Evolutionary conservation across 2,329 filamentous ascomycete genomes (phyloP), one percentile per base, ranked within the genome.

Genomic region (Myrmaecium sp.): DNA sequence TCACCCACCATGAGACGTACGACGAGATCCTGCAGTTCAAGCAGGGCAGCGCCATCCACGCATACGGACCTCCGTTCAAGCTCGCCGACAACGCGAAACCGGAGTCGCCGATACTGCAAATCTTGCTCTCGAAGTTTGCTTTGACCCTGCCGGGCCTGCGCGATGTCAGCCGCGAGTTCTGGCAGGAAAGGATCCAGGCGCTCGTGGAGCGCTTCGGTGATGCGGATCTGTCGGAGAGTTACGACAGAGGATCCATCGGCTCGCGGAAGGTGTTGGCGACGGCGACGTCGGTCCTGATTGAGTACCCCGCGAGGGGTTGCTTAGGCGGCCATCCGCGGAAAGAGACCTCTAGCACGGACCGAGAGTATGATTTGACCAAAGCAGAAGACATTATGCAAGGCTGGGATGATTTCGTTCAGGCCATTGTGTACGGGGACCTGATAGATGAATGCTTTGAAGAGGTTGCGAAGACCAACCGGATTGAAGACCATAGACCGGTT

Each of bases 211-310:
- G 45, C 26, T 37, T 86, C 28, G 71, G 64, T 6, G 63, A 71
- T 17, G 75, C 70, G 2, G 69, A 80, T 26, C 55, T 86, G 17
- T 82, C 75, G 1, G 79, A 86, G 47, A 82, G 75, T 44, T 86
- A 83, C 41, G 79, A 86, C 46, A 82, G 82, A 49, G 78, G 75
- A 9, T 62, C 69, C 0, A 52, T 86, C 36, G 79, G 79, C 1
- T 71, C 73, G 32, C 62, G 79, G 27, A 83, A 82, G 53, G 78
- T 74, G 12, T 52, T 86, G 25, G 69, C 78, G 0, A 81, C 79
- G 5, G 77, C 74, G 0, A 62, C 72, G 6, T 75, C 74, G 18
- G 67, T 69, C 5, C 49, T 84, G 30, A 59, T 80, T 28, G 79
- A 83, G 50, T 70, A 73, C 42, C 54, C 78, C 8, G 69, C 68